These are phyloP conservation scores for Thymus quinquecostatus DNA, from an alignment of 257 asterid genomes.

Conservation along the genomic window DNA sequence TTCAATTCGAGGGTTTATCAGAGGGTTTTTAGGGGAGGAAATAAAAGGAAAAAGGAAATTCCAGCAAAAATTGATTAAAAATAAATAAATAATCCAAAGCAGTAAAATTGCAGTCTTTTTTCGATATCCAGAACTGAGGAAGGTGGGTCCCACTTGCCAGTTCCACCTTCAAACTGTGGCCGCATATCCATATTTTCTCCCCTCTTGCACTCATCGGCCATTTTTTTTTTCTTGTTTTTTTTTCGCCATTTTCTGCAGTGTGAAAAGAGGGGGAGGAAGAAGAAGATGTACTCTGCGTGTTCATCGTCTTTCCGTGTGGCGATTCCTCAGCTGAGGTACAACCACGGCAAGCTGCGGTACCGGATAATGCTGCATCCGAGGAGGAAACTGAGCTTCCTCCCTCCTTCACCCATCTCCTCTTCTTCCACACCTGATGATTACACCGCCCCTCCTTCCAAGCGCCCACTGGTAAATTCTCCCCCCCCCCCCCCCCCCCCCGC, in stretches of 20 bases:
- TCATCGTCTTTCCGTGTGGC: conserved; percentile 51
- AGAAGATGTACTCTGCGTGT: conserved; percentile 51
- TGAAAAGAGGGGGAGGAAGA: neutral
- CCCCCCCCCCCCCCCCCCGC: neutral
- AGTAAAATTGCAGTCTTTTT: no score
- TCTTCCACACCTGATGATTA: conserved; percentile 54
- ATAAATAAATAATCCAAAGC: no score
- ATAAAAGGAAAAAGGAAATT: neutral
- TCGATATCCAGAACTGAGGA: no score
- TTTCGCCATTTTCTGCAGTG: neutral
- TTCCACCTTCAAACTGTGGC: conserved; percentile 25
- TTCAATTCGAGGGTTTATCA: conserved; percentile 32
- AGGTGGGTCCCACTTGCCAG: neutral
- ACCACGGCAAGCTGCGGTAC: conserved; percentile 39
- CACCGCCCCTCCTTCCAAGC: conserved; percentile 46
- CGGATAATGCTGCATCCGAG: conserved; percentile 53
- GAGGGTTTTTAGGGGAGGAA: conserved; percentile 25
- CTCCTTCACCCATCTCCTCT: conserved; percentile 46
- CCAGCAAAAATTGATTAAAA: neutral
- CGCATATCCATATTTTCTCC: conserved; percentile 19
- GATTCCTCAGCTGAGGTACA: conserved; percentile 53
- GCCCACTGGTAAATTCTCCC: conserved; percentile 44
- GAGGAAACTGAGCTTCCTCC: conserved; percentile 44
- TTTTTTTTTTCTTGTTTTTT: neutral
- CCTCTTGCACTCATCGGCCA: neutral